These are phyloP conservation scores for Coemansia sp. DNA, from an alignment of 192 early-diverging fungal species.

Conservation along the genomic window DNA sequence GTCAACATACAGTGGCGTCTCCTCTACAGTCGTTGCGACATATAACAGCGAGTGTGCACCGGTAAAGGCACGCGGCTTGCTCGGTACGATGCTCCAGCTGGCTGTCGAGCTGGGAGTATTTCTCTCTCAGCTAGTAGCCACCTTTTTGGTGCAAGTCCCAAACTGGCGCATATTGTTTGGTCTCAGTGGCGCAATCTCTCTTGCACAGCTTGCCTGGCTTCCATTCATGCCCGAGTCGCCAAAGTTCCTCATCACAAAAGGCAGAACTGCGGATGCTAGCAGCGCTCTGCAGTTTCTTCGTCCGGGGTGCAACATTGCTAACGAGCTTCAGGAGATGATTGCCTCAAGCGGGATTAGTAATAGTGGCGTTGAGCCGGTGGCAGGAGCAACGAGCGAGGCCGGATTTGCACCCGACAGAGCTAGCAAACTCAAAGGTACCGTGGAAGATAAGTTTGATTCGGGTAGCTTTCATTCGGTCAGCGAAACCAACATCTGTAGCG, in stretches of 20 bases:
- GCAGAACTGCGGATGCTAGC: conserved; percentile 54
- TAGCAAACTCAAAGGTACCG: neutral
- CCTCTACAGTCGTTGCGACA: conserved; percentile 58
- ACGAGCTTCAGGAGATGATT: conserved; percentile 59
- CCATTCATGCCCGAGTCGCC: conserved; percentile 77
- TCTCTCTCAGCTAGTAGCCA: conserved; percentile 60
- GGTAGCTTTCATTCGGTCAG: neutral
- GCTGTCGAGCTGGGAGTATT: conserved; percentile 76
- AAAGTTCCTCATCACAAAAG: conserved; percentile 57
- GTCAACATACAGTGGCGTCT: conserved; percentile 58
- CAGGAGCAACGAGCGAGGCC: neutral
- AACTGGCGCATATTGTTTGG: conserved; percentile 72
- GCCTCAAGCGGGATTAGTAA: neutral
- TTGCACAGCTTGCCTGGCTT: conserved; percentile 55
- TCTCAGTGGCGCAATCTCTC: conserved; percentile 57
- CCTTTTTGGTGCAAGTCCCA: conserved; percentile 52
- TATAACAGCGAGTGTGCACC: conserved; percentile 81
- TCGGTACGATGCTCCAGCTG: conserved; percentile 73
- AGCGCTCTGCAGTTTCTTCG: conserved; percentile 56
- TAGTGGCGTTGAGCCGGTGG: neutral
- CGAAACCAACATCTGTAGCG: neutral
- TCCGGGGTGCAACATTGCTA: conserved; percentile 46
- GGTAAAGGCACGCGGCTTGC: conserved; percentile 58
- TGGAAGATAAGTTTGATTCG: neutral
- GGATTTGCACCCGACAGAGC: conserved; percentile 5